Percentiles rank a stretch among this genome's conserved stretches.
These are phyloP conservation scores for Crepidotus variabilis DNA, from an alignment of 768 basidiomycete species.

Conservation along the genomic window DNA sequence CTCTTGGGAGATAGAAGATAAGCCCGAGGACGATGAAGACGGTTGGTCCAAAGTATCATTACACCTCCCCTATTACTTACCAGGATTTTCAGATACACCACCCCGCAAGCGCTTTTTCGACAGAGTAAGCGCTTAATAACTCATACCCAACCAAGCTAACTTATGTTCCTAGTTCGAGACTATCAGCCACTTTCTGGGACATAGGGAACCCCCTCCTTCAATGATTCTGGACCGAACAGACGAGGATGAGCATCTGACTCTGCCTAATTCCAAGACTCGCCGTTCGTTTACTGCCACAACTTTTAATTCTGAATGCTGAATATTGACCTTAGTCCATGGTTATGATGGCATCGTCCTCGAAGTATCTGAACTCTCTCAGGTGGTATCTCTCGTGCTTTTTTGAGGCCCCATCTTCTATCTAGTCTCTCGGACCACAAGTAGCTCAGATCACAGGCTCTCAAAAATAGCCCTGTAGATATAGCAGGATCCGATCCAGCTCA, in stretches of 20 bases:
- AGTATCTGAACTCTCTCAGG: constrained; percentile 73
- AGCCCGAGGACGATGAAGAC: constrained; percentile 81
- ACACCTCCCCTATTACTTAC: constrained; percentile 1
- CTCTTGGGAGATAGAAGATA: constrained; percentile 83
- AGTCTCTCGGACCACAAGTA: neutral
- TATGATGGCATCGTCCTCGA: constrained; percentile 83
- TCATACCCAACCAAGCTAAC: neutral
- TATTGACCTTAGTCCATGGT: constrained; percentile 51
- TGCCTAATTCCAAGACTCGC: constrained; percentile 62
- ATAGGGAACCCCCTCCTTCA: constrained; percentile 69
- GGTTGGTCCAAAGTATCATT: constrained; percentile 35
- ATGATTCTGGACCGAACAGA: constrained; percentile 81
- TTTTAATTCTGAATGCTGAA: neutral
- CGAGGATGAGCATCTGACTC: constrained; percentile 65
- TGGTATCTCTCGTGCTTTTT: constrained; percentile 70
- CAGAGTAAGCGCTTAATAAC: constrained; percentile 40
- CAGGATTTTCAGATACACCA: constrained; percentile 54
- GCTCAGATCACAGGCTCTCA: neutral
- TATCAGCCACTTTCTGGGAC: constrained; percentile 73
- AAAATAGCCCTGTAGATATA: too few species aligned
- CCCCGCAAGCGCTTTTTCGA: constrained; percentile 72
- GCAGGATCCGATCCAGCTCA: too few species aligned
- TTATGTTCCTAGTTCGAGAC: constrained; percentile 56
- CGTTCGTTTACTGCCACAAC: constrained; percentile 39
- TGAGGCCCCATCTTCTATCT: constrained; percentile 19